These are phyloP conservation scores for Ambrosia trifida DNA, from an alignment of 129 eudicot genomes.

Conservation along the genomic window DNA sequence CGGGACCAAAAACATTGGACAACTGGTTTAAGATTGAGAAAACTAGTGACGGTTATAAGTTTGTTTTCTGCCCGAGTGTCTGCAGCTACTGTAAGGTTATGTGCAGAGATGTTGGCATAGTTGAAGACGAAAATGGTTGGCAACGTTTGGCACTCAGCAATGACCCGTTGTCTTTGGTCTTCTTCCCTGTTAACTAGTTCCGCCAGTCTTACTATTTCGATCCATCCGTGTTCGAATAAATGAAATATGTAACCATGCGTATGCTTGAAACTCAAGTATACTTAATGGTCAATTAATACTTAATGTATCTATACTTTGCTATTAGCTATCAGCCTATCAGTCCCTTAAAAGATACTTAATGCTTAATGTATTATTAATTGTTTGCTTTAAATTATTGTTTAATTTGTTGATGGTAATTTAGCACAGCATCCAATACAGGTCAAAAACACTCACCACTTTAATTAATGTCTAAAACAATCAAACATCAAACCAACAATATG, in stretches of 20 bases:
- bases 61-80: conserved; percentile 19
- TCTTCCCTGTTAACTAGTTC: background rate
- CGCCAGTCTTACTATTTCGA: background rate
- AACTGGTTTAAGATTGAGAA: conserved; percentile 15
- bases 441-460: background rate
- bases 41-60: background rate
- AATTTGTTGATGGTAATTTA: no score
- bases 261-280: no score
- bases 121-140: background rate
- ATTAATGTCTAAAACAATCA: no score
- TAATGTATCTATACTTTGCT: no score
- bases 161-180: conserved; percentile 25
- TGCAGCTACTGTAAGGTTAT: conserved; percentile 31
- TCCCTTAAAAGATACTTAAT: no score
- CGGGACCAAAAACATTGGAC: conserved; percentile 6
- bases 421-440: background rate
- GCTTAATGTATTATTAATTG: no score
- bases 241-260: background rate
- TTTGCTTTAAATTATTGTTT: no score
- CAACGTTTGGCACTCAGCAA: conserved; percentile 25
- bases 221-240: background rate
- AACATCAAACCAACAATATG: no score
- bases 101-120: conserved; percentile 19
- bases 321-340: no score
- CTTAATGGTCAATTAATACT: no score